phyloP scores from a whole-genome alignment of 1,284 basidiomycete species.

The Moesziomyces globuligerus region DNA sequence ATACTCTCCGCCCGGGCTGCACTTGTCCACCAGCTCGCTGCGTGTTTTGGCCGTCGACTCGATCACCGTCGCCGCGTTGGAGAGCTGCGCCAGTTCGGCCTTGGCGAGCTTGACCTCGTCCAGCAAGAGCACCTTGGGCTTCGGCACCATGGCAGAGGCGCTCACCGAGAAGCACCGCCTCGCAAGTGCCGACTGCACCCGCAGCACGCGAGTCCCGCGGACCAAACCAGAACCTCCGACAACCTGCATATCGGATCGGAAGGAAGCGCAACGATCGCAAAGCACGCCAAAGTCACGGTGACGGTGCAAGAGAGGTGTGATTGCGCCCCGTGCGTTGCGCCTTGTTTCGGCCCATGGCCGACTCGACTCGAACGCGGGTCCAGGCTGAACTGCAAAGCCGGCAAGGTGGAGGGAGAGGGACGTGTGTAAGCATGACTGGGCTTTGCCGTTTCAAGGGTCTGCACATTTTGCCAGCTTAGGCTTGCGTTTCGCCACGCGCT shows the following conservation, averaged over 20 bases:
- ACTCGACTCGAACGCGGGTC: too few relatives aligned
- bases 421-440: slow-evolving; percentile 40
- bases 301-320: too few relatives aligned
- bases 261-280: too few relatives aligned
- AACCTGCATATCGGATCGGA: too few relatives aligned
- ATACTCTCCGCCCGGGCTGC: slow-evolving; percentile 70
- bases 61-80: slow-evolving; percentile 35
- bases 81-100: slow-evolving; percentile 43
- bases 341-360: too few relatives aligned
- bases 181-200: background rate
- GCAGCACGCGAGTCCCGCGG: background rate
- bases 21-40: slow-evolving; percentile 42
- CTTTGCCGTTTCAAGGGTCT: too few relatives aligned
- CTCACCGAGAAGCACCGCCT: slow-evolving; percentile 14
- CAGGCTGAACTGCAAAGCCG: too few relatives aligned
- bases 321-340: too few relatives aligned
- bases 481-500: too few relatives aligned
- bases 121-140: slow-evolving; percentile 55
- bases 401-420: background rate
- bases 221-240: too few relatives aligned
- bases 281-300: too few relatives aligned
- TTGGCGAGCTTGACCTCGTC: slow-evolving; percentile 57
- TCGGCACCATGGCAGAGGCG: slow-evolving; percentile 5
- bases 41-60: slow-evolving; percentile 33
- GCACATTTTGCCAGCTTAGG: too few relatives aligned